Evolutionary conservation across 768 basidiomycete genomes (phyloP).

Genomic region (Lentinula detonsa): DNA sequence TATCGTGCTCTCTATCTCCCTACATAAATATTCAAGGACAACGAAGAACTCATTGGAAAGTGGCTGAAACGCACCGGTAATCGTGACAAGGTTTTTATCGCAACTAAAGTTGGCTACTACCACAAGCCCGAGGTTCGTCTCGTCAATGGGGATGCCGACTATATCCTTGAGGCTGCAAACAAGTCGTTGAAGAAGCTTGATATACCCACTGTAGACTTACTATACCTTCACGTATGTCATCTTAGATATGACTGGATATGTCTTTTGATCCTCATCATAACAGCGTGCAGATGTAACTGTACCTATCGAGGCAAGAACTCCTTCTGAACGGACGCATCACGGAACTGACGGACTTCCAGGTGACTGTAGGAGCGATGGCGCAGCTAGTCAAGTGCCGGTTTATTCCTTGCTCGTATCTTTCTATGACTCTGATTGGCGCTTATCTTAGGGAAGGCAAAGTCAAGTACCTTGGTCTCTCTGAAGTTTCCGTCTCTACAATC

Average conservation of each 20-base stretch:
- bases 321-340: background rate
- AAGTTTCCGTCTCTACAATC: conserved; percentile 38
- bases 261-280: background rate
- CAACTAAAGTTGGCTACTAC: conserved; percentile 37
- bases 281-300: conserved; percentile 12
- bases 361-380: conserved; percentile 42
- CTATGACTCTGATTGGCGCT: background rate
- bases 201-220: conserved; percentile 37
- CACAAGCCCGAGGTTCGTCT: conserved; percentile 7
- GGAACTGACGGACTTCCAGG: conserved; percentile 12
- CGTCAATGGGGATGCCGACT: conserved; percentile 25
- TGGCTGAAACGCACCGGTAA: conserved; percentile 38
- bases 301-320: conserved; percentile 38
- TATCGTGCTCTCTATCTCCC: background rate
- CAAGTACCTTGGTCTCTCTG: conserved; percentile 47
- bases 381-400: conserved; percentile 41
- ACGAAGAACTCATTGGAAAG: conserved; percentile 36
- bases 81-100: conserved; percentile 38
- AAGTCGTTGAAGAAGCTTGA: conserved; percentile 35
- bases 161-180: conserved; percentile 30
- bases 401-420: background rate
- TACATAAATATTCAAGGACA: conserved; percentile 10
- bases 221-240: conserved; percentile 34
- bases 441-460: conserved; percentile 32
- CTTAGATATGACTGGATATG: conserved; percentile 4